Conservation (phyloP, 176 grass and related monocot genomes). For the Dactylis glomerata region DNA sequence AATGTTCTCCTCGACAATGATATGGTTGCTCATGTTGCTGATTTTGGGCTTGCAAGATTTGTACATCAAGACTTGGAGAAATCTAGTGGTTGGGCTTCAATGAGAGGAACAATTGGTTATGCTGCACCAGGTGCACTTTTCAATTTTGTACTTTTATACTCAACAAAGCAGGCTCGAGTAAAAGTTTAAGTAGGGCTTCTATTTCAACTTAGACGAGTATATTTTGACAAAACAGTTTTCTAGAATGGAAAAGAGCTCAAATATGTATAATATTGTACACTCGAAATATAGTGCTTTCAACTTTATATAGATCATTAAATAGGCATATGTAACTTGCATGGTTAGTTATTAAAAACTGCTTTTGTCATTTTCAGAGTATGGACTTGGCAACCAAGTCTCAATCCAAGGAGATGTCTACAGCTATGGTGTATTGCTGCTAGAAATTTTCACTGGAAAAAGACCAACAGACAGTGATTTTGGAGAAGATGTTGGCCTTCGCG, state of each 20-base stretch:
- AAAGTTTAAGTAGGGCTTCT: not conserved
- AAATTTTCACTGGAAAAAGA: conserved; percentile 25
- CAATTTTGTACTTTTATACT: not conserved
- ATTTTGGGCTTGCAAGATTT: conserved; percentile 22
- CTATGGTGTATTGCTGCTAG: conserved; percentile 20
- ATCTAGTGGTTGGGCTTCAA: conserved; percentile 9
- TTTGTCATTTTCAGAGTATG: conserved; percentile 19
- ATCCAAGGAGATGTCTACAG: conserved; percentile 19
- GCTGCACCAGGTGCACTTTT: not conserved
- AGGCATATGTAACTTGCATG: not conserved
- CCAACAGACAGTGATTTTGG: not conserved
- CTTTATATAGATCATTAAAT: not conserved
- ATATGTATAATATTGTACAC: not conserved
- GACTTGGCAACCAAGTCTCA: conserved; percentile 13
- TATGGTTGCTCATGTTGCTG: conserved; percentile 14
- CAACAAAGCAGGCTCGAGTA: not conserved
- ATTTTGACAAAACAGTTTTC: not conserved
- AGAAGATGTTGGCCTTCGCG: not conserved
- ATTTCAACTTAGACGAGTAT: not conserved
- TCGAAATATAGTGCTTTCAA: not conserved
- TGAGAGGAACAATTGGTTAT: not conserved
- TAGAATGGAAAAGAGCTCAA: not conserved
- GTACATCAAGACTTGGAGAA: not conserved
- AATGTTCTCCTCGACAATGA: conserved; percentile 17
- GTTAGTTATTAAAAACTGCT: not conserved